Base-by-base conservation (phyloP, 129 eudicot genomes). In the Flaveria ramosissima region DNA sequence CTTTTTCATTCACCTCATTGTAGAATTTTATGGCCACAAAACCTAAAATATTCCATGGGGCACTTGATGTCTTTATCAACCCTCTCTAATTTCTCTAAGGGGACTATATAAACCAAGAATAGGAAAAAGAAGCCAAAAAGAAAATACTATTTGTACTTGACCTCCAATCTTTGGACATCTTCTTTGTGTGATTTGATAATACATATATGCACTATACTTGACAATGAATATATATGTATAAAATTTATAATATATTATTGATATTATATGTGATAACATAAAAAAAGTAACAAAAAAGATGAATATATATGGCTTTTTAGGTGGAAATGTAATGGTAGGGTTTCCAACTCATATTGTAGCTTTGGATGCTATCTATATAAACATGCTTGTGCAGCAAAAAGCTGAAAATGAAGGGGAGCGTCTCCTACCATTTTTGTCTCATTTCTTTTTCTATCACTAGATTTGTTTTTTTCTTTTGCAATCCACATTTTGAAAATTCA, bases 341-440 rank as follows among this genome's bases (percentile, higher is more conserved):
- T 83, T 85, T 83, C 85, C 93, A 83, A 83, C 80, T 88, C 80
- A 83, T 75, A 70, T 30, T 47, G 77, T 39, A 51, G 76, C 95
- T 82, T 86, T 84, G 90, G 94, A 89, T 87, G 74, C 96, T 81
- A 43, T 75, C 67, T 46, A 65, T 55, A 61, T 55, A 61, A 41
- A 47, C 67, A 69, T 70, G 79, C 81, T 71, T 60, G 68, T 70
- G 77, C 82, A 20, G 26, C 43, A 70, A 85, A 88, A 90, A 84
- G 88, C 32, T 80, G 70, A 81, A 61, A 52, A 72, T 56, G 79
- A 76, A 80, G 77, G 80, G 82, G 83, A 85, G 85, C 76, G 81
- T 42, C 72, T 66, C 8, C 73, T 73, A 51, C 26, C 83, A 73
- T 64, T 73, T 80, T 73, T 80, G 83, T 80, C 84, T 80, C 76